Conservation (phyloP, 441 rosid genomes). For the Populus hybrid region DNA sequence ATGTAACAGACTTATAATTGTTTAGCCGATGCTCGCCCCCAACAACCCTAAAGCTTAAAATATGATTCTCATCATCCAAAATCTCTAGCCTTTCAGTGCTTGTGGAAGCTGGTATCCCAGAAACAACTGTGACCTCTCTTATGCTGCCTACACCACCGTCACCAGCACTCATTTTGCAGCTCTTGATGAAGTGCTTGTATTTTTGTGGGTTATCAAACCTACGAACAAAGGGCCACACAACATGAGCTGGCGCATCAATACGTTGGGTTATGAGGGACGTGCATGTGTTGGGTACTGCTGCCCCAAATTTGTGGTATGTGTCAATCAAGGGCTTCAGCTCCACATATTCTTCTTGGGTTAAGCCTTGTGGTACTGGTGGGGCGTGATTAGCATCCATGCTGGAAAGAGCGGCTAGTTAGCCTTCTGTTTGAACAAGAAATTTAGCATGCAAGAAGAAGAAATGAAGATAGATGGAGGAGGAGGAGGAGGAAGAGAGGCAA, state of each 20-base stretch:
- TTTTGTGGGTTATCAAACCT: slow-evolving; percentile 68
- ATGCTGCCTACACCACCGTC: slow-evolving; percentile 66
- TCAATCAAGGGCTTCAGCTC: slow-evolving; percentile 51
- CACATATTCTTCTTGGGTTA: slow-evolving; percentile 46
- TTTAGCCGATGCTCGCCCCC: slow-evolving; percentile 85
- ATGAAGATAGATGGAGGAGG: background rate
- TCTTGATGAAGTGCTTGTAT: slow-evolving; percentile 87
- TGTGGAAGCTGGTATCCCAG: slow-evolving; percentile 82
- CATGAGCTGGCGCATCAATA: slow-evolving; percentile 59
- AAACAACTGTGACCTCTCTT: slow-evolving; percentile 69
- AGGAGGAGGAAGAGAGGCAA: background rate
- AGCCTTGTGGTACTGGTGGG: slow-evolving; percentile 36
- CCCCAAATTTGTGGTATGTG: slow-evolving; percentile 54
- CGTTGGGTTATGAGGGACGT: slow-evolving; percentile 69
- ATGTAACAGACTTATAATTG: slow-evolving; percentile 70
- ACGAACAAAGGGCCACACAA: slow-evolving; percentile 70
- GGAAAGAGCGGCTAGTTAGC: background rate
- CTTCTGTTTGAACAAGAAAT: background rate
- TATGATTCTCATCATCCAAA: slow-evolving; percentile 57
- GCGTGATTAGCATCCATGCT: slow-evolving; percentile 11
- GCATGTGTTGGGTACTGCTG: slow-evolving; percentile 51
- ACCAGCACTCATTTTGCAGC: slow-evolving; percentile 46
- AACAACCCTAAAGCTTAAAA: slow-evolving; percentile 68
- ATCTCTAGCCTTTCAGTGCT: slow-evolving; percentile 88
- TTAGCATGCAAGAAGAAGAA: background rate